Base-by-base conservation (phyloP, 2,329 filamentous ascomycete genomes). In the Neofusicoccum parvum region DNA sequence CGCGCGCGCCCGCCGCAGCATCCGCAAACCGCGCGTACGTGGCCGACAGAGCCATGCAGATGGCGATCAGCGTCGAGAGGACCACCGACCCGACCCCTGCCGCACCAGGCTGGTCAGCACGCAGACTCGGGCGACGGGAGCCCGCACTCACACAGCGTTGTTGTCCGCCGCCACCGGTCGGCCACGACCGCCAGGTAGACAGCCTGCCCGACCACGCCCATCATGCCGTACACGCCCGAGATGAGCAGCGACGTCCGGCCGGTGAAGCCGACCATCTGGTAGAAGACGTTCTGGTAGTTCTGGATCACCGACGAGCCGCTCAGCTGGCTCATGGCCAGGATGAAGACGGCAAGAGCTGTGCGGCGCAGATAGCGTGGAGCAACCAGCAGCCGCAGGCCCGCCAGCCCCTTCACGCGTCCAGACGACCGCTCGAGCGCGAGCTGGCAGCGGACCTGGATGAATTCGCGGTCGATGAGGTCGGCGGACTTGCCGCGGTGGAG, bases 401-500 rank as follows among this genome's bases (percentile, higher is more conserved):
- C 73, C 66, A 20, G 70, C 37, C 48, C 71, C 72, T 9, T 70
- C 69, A 15, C 69, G 69, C 14, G 69, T 3, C 1, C 68, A 12
- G 72, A 53, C 23, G 27, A 54, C 68, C 49, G 65, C 64, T 70
- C 65, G 62, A 65, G 53, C 56, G 74, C 71, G n/a, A 75, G 67
- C 64, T 75, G 74, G 3, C 69, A 69, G 17, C 70, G 67, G 45
- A 75, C 73, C 65, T 75, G 71, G n/a, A 67, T 46, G n/a, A 70
- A 66, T 65, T 75, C 73, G 5, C 46, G 56, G 4, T 59, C 39
- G 23, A 59, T 20, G 7, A 70, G 70, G 12, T 70, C 67, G 7
- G 71, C 72, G 5, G 73, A 60, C 32, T 64, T 67, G 14, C 66
- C 70, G 15, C 51, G 65, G 65, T 74, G 73, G 77, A 66, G 37